A percentile compares a stretch with the other conserved stretches of the same genome.
Conservation (phyloP, 2,329 filamentous ascomycete genomes). For the Claviceps sp. region DNA sequence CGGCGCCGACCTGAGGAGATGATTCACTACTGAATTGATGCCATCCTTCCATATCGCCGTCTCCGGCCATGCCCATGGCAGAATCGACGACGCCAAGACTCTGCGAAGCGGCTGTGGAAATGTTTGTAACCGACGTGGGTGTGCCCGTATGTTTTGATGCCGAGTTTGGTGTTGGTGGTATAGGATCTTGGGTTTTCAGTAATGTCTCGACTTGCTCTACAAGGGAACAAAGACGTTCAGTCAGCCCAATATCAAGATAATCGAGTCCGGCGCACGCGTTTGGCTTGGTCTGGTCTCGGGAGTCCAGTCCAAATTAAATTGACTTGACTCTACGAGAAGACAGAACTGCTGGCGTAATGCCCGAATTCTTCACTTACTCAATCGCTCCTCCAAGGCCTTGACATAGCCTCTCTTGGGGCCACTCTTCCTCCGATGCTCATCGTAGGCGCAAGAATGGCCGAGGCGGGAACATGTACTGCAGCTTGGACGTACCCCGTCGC, state of each 20-base stretch:
- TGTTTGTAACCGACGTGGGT: conserved; percentile 12
- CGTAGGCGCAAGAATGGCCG: conserved; percentile 77
- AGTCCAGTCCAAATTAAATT: not conserved
- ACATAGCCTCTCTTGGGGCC: conserved; percentile 91
- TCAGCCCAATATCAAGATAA: no score
- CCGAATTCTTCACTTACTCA: conserved; percentile 47
- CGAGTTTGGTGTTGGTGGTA: conserved; percentile 12
- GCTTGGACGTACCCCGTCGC: conserved; percentile 71
- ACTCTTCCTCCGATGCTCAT: conserved; percentile 87
- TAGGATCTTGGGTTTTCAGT: conserved; percentile 57
- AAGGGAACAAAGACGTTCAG: not conserved
- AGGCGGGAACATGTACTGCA: conserved; percentile 83
- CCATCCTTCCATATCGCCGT: conserved; percentile 43
- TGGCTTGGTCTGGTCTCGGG: no score
- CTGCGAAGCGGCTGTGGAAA: conserved; percentile 16
- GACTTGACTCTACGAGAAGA: not conserved
- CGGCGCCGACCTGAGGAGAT: conserved; percentile 28
- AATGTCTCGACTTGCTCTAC: conserved; percentile 86
- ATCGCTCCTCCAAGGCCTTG: conserved; percentile 79
- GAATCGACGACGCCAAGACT: conserved; percentile 27
- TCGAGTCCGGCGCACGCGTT: no score
- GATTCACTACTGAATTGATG: conserved; percentile 40
- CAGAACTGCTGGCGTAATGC: not conserved
- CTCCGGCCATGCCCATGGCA: conserved; percentile 30
- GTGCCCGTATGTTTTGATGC: conserved; percentile 18